phyloP scores from a whole-genome alignment of 352 stramenopile genomes.

The Globisporangium acanthophoron region DNA sequence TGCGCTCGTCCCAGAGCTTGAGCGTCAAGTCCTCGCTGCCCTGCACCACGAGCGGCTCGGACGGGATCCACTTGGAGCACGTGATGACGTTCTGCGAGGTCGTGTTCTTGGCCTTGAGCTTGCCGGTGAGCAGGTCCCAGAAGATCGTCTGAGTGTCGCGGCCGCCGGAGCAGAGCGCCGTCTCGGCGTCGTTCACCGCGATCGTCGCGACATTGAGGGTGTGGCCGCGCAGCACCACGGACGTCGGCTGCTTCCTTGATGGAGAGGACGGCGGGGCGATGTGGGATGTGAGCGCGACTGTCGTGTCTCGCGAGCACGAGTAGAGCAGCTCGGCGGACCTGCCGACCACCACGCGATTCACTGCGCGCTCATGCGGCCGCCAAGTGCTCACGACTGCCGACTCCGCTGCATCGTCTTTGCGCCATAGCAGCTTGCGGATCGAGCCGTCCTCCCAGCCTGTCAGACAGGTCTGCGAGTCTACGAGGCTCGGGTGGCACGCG shows the following conservation, averaged over 20 bases:
- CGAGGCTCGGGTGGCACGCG: conserved; percentile 24
- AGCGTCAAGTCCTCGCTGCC: conserved; percentile 79
- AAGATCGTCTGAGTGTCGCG: conserved; percentile 79
- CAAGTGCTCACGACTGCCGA: conserved; percentile 25
- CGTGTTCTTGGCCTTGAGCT: conserved; percentile 51
- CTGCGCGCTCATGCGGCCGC: conserved; percentile 42
- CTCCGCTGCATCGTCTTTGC: background rate
- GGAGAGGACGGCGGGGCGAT: conserved; percentile 1
- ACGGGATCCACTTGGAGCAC: conserved; percentile 74
- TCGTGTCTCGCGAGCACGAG: conserved; percentile 74
- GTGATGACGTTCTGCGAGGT: conserved; percentile 83
- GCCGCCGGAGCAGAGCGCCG: conserved; percentile 65
- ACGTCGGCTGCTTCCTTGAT: conserved; percentile 15
- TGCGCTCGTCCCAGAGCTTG: conserved; percentile 74
- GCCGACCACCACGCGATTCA: conserved; percentile 58
- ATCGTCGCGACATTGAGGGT: conserved; percentile 70
- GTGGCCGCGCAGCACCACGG: conserved; percentile 34
- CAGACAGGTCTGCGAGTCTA: conserved; percentile 24
- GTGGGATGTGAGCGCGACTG: conserved; percentile 43
- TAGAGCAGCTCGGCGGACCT: conserved; percentile 41
- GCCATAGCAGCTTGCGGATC: conserved; percentile 44
- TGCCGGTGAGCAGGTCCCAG: conserved; percentile 59
- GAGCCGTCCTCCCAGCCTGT: conserved; percentile 71
- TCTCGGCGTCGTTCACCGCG: conserved; percentile 42
- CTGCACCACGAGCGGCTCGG: conserved; percentile 54